A percentile compares a stretch with the other conserved stretches of the same genome.
These are phyloP conservation scores for Coniella vitis DNA, from an alignment of 2,329 filamentous ascomycete species.

Conservation along the genomic window DNA sequence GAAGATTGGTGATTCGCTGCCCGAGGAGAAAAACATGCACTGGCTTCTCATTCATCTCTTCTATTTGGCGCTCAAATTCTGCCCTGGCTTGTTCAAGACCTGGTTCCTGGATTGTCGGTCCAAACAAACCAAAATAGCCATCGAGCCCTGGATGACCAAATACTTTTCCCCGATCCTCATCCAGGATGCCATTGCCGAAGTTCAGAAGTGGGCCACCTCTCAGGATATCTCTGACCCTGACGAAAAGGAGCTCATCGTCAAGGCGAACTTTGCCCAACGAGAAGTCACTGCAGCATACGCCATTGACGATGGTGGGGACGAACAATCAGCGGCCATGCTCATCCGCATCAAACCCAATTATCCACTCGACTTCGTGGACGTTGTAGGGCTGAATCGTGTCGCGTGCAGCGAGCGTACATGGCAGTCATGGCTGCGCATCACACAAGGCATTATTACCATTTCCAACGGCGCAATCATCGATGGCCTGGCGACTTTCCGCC, in stretches of 20 bases:
- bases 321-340: constrained; percentile 74
- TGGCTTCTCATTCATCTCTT: constrained; percentile 82
- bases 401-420: constrained; percentile 88
- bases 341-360: constrained; percentile 76
- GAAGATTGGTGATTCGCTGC: constrained; percentile 46
- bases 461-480: constrained; percentile 86
- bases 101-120: constrained; percentile 83
- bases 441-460: constrained; percentile 89
- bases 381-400: constrained; percentile 73
- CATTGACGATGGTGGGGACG: constrained; percentile 54
- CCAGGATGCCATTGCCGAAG: constrained; percentile 57
- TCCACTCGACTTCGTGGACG: constrained; percentile 71
- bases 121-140: constrained; percentile 69
- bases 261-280: constrained; percentile 60
- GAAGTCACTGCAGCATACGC: constrained; percentile 82
- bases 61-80: constrained; percentile 70
- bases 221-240: constrained; percentile 44
- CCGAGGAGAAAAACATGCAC: constrained; percentile 66
- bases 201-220: constrained; percentile 56
- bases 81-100: constrained; percentile 69
- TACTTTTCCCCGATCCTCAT: constrained; percentile 71
- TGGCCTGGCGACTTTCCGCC: constrained; percentile 75
- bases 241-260: constrained; percentile 56
- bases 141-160: constrained; percentile 80
- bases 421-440: constrained; percentile 82